Conservation (phyloP, 352 stramenopile species). For the Globisporangium takayamanum region DNA sequence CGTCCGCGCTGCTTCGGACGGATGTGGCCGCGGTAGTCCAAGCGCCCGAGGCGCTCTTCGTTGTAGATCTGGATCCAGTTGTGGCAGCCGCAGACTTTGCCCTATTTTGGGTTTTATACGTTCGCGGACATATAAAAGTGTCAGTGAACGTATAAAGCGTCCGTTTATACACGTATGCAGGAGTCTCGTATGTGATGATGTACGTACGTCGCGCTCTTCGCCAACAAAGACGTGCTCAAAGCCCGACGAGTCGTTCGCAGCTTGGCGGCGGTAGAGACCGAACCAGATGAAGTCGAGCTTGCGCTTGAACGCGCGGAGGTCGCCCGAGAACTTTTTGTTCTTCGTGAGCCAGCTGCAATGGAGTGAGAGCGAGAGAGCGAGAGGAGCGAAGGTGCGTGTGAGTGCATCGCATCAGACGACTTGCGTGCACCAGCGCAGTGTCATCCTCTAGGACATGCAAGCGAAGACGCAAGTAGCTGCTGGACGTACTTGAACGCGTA, state of each 20-base stretch:
- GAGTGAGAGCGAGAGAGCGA: not conserved
- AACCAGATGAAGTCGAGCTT: slow-evolving; percentile 96
- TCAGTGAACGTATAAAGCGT: not conserved
- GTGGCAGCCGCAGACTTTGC: slow-evolving; percentile 90
- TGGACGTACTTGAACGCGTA: slow-evolving; percentile 87
- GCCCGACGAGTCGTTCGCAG: slow-evolving; percentile 87
- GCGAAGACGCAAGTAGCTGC: not conserved
- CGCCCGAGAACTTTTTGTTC: slow-evolving; percentile 79
- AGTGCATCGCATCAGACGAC: no score
- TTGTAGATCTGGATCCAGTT: slow-evolving; percentile 98
- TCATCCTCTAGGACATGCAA: not conserved
- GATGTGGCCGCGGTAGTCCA: slow-evolving; percentile 95
- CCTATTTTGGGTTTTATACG: slow-evolving; percentile 21
- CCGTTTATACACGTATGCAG: no score
- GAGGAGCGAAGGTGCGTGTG: not conserved
- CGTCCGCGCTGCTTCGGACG: slow-evolving; percentile 75
- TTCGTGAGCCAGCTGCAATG: slow-evolving; percentile 60
- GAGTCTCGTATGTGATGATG: not conserved
- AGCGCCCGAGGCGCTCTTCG: slow-evolving; percentile 87
- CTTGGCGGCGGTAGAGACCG: slow-evolving; percentile 88
- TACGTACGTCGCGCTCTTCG: slow-evolving; percentile 89
- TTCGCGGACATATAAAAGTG: no score
- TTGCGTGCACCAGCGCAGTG: no score
- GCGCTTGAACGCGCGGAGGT: slow-evolving; percentile 76
- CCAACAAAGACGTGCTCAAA: slow-evolving; percentile 98